Base-by-base conservation (phyloP, 352 stramenopile genomes). In the Phytophthora ramorum region DNA sequence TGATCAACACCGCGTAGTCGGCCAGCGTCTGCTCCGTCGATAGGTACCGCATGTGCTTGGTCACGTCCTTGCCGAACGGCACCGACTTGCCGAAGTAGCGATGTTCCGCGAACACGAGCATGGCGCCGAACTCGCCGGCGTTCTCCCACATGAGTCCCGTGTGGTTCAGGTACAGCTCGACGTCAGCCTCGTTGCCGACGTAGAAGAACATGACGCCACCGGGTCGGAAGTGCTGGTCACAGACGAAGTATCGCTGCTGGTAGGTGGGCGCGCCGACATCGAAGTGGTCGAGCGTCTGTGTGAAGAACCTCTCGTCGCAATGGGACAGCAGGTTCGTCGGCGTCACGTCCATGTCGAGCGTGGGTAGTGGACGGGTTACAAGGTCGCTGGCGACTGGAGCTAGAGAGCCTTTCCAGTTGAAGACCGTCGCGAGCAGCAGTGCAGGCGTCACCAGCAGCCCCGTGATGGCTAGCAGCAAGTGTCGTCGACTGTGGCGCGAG, bases 101-200 rank as follows among this genome's bases (percentile, higher is more conserved):
- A 73, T 99, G 97, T 77, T 99, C 97, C 0, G 92, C 95, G 71
- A 99, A 99, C 19, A 99, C 93, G n/a, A 99, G 70, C 58, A 93
- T 83, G 14, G 96, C 95, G 22, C 82, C 76, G 58, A 98, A 97
- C 52, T 93, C 78, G 10, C 78, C 74, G 14, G 96, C 97, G 59
- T 98, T 95, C 68, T 98, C 94, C 93, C 94, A 99, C 92, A 99
- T 98, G 46, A 98, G 81, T 28, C 95, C 95, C 12, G 96, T 98
- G 67, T 98, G 87, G 69, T 98, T 98, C 19, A 99, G 76, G 72
- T 99, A 99, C 43, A 98, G 77, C 62, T 97, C 88, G 5, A 99
- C 88, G 43, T 98, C 83, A 7, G 92, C 95, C 71, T 99, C 97
- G 68, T 99, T 99, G 47, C 97, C 97, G 1, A 91, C 90, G 70